phyloP scores from a whole-genome alignment of 2,329 filamentous ascomycete genomes.

The Fusarium caatingaense region DNA sequence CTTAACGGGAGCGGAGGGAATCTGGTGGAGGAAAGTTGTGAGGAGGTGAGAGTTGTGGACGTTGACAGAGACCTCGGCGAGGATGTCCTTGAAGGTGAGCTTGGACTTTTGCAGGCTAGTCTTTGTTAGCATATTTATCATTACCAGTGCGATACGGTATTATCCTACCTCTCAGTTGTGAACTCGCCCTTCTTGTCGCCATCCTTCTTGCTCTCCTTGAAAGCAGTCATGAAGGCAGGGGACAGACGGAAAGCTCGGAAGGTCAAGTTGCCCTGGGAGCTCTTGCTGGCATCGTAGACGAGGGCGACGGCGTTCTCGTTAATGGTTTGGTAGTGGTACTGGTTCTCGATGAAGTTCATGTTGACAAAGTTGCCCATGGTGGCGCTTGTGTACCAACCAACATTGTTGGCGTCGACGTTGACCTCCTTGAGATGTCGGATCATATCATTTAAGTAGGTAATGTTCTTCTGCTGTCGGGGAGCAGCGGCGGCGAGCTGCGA shows the following conservation, averaged over 20 bases:
- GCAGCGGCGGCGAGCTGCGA: conserved; percentile 85
- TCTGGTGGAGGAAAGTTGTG: conserved; percentile 93
- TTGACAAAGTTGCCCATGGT: conserved; percentile 99
- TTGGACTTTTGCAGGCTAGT: conserved; percentile 91
- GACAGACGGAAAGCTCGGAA: conserved; percentile 92
- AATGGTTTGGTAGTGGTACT: conserved; percentile 96
- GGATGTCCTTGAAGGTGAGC: conserved; percentile 91
- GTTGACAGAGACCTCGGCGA: conserved; percentile 87
- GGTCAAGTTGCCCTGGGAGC: conserved; percentile 89
- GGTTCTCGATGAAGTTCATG: conserved; percentile 95
- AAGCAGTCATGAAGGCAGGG: conserved; percentile 86
- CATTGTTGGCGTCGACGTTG: conserved; percentile 97
- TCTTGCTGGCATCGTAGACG: conserved; percentile 95
- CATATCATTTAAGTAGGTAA: conserved; percentile 93
- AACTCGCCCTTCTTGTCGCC: conserved; percentile 92
- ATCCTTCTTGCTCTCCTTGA: conserved; percentile 84
- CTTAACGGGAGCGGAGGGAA: conserved; percentile 73
- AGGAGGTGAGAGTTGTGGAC: conserved; percentile 98
- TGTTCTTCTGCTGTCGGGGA: conserved; percentile 90
- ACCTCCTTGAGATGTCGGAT: conserved; percentile 96
- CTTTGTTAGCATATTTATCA: conserved; percentile 24
- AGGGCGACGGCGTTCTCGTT: conserved; percentile 90
- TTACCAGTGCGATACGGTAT: not conserved
- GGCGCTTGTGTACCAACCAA: conserved; percentile 98
- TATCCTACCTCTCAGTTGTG: conserved; percentile 86